These are phyloP conservation scores for Cornus suecica DNA, from an alignment of 148 eudicot genomes.

Conservation along the genomic window DNA sequence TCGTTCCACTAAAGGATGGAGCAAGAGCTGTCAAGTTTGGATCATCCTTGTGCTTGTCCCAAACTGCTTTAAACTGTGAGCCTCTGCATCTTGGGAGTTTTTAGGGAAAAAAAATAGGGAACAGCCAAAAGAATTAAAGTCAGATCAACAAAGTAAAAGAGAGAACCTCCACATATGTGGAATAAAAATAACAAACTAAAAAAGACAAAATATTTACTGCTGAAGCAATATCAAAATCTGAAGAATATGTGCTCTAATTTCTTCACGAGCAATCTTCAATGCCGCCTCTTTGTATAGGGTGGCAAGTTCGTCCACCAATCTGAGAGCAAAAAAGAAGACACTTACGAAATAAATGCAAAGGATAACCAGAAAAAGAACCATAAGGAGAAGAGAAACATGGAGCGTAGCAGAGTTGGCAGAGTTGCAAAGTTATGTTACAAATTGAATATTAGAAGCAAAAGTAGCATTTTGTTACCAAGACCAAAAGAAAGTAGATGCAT, in stretches of 20 bases:
- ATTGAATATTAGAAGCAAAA: no score
- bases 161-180: neutral
- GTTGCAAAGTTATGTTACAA: neutral
- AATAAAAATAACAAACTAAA: neutral
- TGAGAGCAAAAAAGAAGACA: slow-evolving; percentile 22
- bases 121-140: neutral
- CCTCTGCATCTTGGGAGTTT: slow-evolving; percentile 58
- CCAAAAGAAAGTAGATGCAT: neutral
- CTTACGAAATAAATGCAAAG: neutral
- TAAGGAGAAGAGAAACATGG: neutral
- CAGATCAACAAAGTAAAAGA: neutral
- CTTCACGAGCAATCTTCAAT: slow-evolving; percentile 61
- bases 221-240: slow-evolving; percentile 61
- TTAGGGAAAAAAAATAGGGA: slow-evolving; percentile 7
- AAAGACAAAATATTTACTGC: slow-evolving; percentile 43
- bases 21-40: slow-evolving; percentile 58
- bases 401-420: neutral
- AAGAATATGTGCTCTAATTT: slow-evolving; percentile 53
- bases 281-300: slow-evolving; percentile 75
- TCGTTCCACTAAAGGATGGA: slow-evolving; percentile 31
- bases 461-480: neutral
- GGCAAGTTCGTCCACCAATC: slow-evolving; percentile 80
- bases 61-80: slow-evolving; percentile 61
- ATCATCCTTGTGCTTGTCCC: slow-evolving; percentile 82
- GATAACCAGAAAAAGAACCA: neutral